Conservation (phyloP, 2,329 filamentous ascomycete species). For the Calonectria pauciramosa region DNA sequence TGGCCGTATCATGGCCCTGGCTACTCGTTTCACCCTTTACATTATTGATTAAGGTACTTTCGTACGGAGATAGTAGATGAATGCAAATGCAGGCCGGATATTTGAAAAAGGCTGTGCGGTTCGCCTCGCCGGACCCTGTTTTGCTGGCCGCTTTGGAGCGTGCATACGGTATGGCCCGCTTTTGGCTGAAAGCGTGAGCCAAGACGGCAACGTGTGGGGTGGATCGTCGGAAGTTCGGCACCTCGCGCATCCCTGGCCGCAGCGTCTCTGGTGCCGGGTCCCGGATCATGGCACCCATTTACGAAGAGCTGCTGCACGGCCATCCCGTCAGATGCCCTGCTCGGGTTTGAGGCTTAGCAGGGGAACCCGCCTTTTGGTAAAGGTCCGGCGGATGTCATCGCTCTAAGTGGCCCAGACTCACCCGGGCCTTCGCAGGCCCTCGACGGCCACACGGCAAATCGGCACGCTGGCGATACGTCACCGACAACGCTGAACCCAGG, state of each 20-base stretch:
- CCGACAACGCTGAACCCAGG: neutral
- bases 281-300: constrained; percentile 39
- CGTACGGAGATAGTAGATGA: neutral
- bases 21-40: constrained; percentile 76
- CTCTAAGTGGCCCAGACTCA: constrained; percentile 15
- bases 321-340: constrained; percentile 18
- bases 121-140: constrained; percentile 2
- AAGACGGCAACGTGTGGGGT: constrained; percentile 34
- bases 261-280: constrained; percentile 25
- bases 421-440: neutral
- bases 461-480: constrained; percentile 29
- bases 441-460: constrained; percentile 26
- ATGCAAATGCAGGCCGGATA: neutral
- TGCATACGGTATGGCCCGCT: constrained; percentile 3
- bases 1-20: constrained; percentile 60
- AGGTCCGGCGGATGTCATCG: neutral
- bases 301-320: constrained; percentile 34
- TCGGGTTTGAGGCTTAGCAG: constrained; percentile 21
- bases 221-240: constrained; percentile 46
- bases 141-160: neutral
- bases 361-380: constrained; percentile 11
- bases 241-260: constrained; percentile 35
- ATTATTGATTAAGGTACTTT: constrained; percentile 48
- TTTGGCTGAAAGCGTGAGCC: constrained; percentile 5
- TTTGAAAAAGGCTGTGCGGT: neutral